Base-by-base conservation (phyloP, 371 early-diverging fungal species). In the Mucor plumbeus region DNA sequence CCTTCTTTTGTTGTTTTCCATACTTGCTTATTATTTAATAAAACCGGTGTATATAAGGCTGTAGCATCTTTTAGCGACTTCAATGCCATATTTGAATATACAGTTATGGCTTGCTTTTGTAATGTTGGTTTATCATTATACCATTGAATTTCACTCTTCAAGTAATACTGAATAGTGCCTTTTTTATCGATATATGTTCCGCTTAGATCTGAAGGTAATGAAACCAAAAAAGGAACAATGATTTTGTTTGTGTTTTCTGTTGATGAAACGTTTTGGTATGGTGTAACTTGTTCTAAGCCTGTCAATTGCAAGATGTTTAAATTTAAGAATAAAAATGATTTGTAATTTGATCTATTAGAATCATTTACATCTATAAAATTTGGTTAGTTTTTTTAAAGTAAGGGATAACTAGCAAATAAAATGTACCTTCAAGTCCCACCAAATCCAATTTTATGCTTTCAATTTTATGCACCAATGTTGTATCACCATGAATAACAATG, bases 181-280 rank as follows among this genome's bases (percentile, higher is more conserved):
- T 73, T 75, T 41, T 73, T 75, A 38, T 77, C 69, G 11, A 56
- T 41, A 48, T 71, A 75, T 17, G 69, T 80, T 0, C 68, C 64
- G 19, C 69, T 67, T 11, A 75, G 54, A 31, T 63, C 43, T 1
- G 56, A 33, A 1, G 64, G 56, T n/a, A 63, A 15, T 31, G 64
- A 21, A 41, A 43, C 38, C 10, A 31, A 26, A 56, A 63, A 63
- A 3, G 66, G 40, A 50, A 60, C 50, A 47, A 13, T 39, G 17
- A 66, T 50, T 17, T 41, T 66, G 53, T 66, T 66, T 59, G 21
- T 10, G 11, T 50, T 11, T 21, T 50, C 21, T 21, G 10, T 50
- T 4, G 38, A 11, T 38, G 58, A 34, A 36, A 36, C 36, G 17
- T 39, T 34, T 44, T 31, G 8, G 7, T 14, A 53, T 38, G 39